Evolutionary conservation across 1,139 yeast species (phyloP), one percentile per base, ranked within the genome.

Genomic region (Kurtzmaniella quercitrusa): DNA sequence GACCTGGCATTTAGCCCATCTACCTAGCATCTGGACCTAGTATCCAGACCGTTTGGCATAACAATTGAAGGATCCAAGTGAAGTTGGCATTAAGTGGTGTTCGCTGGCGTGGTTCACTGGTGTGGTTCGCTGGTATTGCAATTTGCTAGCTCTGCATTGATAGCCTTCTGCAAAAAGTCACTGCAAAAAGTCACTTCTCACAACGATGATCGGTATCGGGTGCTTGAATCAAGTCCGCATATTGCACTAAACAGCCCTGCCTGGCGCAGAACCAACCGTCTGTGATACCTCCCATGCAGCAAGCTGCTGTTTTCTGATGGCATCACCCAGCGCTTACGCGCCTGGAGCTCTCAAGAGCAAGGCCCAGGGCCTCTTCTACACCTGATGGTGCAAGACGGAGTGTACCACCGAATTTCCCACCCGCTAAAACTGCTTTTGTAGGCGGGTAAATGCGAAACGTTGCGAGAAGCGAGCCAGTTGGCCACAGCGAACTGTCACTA

Each of bases 351-450:
- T 81, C 86, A 79, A 60, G 86, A 80, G 85, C 71, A 74, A 44
- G 44, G 42, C 43, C 43, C 38, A 38, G 50, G 46, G 44, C 47
- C 41, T 34, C 15, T 17, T 31, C 6, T 34, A 18, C 34, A 38
- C 27, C 24, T n/a, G 5, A 42, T 10, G 15, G 37, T 25, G 16
- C 19, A 17, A 77, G 79, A 74, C 72, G 81, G 82, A 57, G 86
- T 60, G 81, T 62, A 75, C 77, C 88, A 82, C 88, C 88, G 88
- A 82, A 82, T 82, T 82, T 82, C 88, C 88, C 88, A 82, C 87
- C 85, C 84, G 81, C 75, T 39, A 54, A 57, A 39, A 37, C 42
- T 17, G 38, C 72, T 73, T 70, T 74, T 54, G 86, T 69, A 51
- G 55, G 66, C 84, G 83, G 85, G 88, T 81, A 76, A 71, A 76